A percentile compares a stretch with the other conserved stretches of the same genome.
phyloP scores from a whole-genome alignment of 2,329 filamentous ascomycete genomes.

The Thielaviopsis musarum region DNA sequence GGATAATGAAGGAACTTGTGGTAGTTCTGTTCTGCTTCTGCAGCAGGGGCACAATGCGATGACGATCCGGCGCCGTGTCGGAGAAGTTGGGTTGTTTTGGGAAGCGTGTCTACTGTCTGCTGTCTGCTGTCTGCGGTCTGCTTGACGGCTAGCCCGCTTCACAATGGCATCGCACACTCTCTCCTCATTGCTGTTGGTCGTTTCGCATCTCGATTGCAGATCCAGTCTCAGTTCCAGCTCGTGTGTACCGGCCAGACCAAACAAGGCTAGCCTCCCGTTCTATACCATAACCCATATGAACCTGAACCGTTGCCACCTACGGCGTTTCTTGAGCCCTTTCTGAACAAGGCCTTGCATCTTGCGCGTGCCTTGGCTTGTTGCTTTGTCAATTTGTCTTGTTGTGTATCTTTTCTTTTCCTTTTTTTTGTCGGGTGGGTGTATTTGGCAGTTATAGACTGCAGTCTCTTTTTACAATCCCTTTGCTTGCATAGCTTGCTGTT shows the following conservation, averaged over 20 bases:
- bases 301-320: slow-evolving; percentile 7
- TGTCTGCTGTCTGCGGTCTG: neutral
- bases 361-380: neutral
- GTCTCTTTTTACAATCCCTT: too few species aligned
- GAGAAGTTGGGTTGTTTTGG: neutral
- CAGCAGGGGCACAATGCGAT: neutral
- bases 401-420: too few species aligned
- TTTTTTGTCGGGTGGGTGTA: too few species aligned
- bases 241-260: slow-evolving; percentile 1
- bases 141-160: too few species aligned
- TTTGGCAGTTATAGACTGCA: too few species aligned
- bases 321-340: neutral
- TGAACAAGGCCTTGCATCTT: neutral
- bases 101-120: neutral
- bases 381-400: neutral
- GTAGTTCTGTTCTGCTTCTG: slow-evolving; percentile 4
- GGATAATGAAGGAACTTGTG: neutral
- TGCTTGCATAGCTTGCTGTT: too few species aligned
- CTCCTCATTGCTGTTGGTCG: too few species aligned
- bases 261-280: slow-evolving; percentile 8
- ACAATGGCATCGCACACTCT: too few species aligned
- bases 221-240: slow-evolving; percentile 4
- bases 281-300: slow-evolving; percentile 10
- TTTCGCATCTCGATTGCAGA: neutral
- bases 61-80: neutral